Conservation (phyloP, 2,329 filamentous ascomycete genomes). For the Fusarium papillatum region DNA sequence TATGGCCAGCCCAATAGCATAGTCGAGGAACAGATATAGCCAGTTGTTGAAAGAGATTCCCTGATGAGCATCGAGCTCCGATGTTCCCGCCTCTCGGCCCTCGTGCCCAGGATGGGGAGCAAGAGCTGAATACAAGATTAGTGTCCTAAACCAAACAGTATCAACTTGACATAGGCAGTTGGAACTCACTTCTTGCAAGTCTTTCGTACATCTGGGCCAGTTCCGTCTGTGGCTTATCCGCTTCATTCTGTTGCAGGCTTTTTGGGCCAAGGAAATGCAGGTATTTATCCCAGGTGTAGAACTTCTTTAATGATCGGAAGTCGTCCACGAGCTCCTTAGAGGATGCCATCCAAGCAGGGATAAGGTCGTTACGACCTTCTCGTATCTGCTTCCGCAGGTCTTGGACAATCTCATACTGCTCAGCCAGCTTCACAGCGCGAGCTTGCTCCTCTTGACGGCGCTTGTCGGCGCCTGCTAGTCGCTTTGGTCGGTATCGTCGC, state of each 20-base stretch:
- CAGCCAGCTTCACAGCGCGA: constrained; percentile 53
- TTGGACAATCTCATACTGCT: constrained; percentile 59
- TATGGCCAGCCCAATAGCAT: constrained; percentile 82
- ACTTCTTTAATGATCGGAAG: constrained; percentile 73
- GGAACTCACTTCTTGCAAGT: constrained; percentile 64
- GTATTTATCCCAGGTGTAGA: constrained; percentile 77
- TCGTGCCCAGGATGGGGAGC: constrained; percentile 46
- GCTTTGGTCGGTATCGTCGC: constrained; percentile 59
- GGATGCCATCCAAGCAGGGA: constrained; percentile 68
- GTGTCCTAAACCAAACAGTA: background rate
- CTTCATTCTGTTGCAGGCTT: constrained; percentile 34
- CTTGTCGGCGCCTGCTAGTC: constrained; percentile 59
- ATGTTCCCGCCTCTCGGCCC: constrained; percentile 42
- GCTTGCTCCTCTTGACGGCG: constrained; percentile 59
- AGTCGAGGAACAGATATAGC: constrained; percentile 92
- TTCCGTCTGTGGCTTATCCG: constrained; percentile 54
- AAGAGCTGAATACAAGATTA: constrained; percentile 46
- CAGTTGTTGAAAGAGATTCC: constrained; percentile 87
- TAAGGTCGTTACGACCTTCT: constrained; percentile 58
- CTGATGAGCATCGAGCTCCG: constrained; percentile 68
- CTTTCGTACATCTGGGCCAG: constrained; percentile 69
- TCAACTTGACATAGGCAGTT: background rate
- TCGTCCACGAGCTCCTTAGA: constrained; percentile 73
- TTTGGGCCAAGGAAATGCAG: constrained; percentile 66
- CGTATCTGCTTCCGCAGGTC: constrained; percentile 58